phyloP scores from a whole-genome alignment of 2,329 filamentous ascomycete species.

The Colletotrichum chrysophilum region DNA sequence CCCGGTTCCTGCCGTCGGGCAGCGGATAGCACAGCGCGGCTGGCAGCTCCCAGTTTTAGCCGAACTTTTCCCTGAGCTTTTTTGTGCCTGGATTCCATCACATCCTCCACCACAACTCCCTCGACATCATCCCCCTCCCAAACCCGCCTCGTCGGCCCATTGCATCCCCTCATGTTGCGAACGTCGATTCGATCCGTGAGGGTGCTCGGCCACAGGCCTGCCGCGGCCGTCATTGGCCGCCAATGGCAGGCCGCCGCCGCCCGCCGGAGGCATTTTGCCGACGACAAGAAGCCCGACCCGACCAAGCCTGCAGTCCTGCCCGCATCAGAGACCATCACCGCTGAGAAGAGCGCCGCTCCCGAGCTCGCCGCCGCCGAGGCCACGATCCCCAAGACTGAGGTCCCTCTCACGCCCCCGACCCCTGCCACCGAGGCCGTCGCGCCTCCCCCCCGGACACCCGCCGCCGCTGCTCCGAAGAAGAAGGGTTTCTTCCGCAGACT shows the following conservation, averaged over 20 bases:
- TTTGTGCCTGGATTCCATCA: slow-evolving; percentile 37
- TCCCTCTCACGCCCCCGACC: slow-evolving; percentile 44
- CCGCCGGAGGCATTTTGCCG: slow-evolving; percentile 58
- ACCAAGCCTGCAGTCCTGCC: slow-evolving; percentile 59
- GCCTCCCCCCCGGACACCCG: slow-evolving; percentile 39
- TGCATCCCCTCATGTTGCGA: slow-evolving; percentile 70
- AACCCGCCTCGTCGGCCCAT: slow-evolving; percentile 43
- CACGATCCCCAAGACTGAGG: slow-evolving; percentile 40
- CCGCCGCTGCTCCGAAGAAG: slow-evolving; percentile 53
- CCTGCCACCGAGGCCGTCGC: slow-evolving; percentile 32
- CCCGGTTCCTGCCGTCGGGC: slow-evolving; percentile 24
- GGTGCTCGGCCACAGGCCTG: slow-evolving; percentile 60
- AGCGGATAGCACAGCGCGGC: not conserved
- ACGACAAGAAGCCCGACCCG: slow-evolving; percentile 56
- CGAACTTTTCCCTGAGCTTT: slow-evolving; percentile 51
- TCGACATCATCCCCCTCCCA: slow-evolving; percentile 32
- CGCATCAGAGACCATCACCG: slow-evolving; percentile 56
- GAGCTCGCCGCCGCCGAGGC: slow-evolving; percentile 43
- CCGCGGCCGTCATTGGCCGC: slow-evolving; percentile 56
- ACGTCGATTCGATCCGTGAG: slow-evolving; percentile 70
- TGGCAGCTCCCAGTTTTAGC: slow-evolving; percentile 35
- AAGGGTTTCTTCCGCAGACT: slow-evolving; percentile 75
- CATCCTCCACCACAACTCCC: slow-evolving; percentile 25
- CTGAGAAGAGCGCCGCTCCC: slow-evolving; percentile 48
- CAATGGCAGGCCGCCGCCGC: slow-evolving; percentile 56